Evolutionary conservation across 768 basidiomycete genomes (phyloP).

Genomic region (Mycena maculata): DNA sequence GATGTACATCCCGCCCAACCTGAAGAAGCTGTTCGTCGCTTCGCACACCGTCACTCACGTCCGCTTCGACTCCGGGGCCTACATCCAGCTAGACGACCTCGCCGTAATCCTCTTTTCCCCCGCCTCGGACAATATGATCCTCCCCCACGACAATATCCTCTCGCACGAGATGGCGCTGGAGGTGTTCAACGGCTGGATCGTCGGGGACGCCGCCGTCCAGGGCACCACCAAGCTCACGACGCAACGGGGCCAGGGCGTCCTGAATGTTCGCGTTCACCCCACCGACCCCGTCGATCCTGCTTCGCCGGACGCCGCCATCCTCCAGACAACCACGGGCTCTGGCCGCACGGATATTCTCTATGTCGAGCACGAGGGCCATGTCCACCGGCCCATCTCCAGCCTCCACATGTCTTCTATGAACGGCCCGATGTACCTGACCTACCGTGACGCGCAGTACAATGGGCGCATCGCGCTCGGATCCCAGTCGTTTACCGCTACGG

Average conservation of each 20-base stretch:
- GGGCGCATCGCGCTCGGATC: slow-evolving; percentile 60
- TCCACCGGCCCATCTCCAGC: slow-evolving; percentile 60
- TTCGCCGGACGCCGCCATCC: slow-evolving; percentile 47
- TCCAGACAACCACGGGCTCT: slow-evolving; percentile 63
- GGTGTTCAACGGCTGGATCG: slow-evolving; percentile 66
- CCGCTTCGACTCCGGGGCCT: slow-evolving; percentile 58
- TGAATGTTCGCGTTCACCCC: slow-evolving; percentile 62
- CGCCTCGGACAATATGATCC: slow-evolving; percentile 57
- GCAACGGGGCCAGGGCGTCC: slow-evolving; percentile 61
- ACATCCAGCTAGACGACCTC: slow-evolving; percentile 56
- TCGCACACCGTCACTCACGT: slow-evolving; percentile 60
- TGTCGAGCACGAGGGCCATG: slow-evolving; percentile 49
- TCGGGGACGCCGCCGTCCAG: slow-evolving; percentile 65
- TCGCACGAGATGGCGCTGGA: slow-evolving; percentile 57
- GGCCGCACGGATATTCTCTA: slow-evolving; percentile 65
- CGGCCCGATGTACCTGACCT: slow-evolving; percentile 68
- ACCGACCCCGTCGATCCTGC: slow-evolving; percentile 45
- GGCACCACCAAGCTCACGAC: slow-evolving; percentile 56
- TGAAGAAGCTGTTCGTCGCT: slow-evolving; percentile 60
- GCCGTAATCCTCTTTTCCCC: slow-evolving; percentile 55
- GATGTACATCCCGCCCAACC: slow-evolving; percentile 60
- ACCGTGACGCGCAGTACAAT: slow-evolving; percentile 61
- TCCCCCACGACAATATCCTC: slow-evolving; percentile 54
- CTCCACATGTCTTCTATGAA: slow-evolving; percentile 61
- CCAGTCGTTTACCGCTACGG: slow-evolving; percentile 52